Evolutionary conservation across 805 yeast species (phyloP).

Genomic region (Cyberlindnera veronae): DNA sequence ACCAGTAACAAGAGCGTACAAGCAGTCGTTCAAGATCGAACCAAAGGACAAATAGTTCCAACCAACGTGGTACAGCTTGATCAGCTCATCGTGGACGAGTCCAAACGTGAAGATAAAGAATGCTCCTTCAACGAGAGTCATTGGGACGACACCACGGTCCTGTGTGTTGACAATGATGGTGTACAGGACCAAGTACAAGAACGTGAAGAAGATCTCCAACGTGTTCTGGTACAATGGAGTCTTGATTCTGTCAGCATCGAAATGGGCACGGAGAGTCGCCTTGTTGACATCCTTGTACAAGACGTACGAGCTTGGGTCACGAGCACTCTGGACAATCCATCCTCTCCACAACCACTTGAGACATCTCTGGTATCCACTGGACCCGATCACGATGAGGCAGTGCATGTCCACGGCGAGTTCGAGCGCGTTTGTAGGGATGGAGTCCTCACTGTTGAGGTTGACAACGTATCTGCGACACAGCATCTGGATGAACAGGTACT

Average conservation of each 20-base stretch:
- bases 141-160: constrained; percentile 32
- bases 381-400: constrained; percentile 68
- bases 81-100: constrained; percentile 60
- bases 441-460: constrained; percentile 56
- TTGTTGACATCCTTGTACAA: constrained; percentile 59
- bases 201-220: constrained; percentile 63
- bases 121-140: constrained; percentile 47
- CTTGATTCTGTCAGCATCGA: constrained; percentile 78
- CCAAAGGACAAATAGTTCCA: constrained; percentile 67
- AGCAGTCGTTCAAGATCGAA: constrained; percentile 70
- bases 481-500: constrained; percentile 67
- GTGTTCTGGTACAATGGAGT: constrained; percentile 81
- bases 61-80: constrained; percentile 77
- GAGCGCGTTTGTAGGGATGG: constrained; percentile 67
- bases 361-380: constrained; percentile 82
- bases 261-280: constrained; percentile 55
- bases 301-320: constrained; percentile 66
- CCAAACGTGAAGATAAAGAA: constrained; percentile 69
- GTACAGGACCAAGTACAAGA: constrained; percentile 58
- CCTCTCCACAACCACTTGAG: constrained; percentile 92
- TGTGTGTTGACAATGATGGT: constrained; percentile 62
- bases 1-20: constrained; percentile 52
- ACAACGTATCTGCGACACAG: constrained; percentile 72
- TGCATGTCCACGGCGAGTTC: constrained; percentile 88
- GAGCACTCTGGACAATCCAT: constrained; percentile 77